Evolutionary conservation across 208 protist genomes (phyloP).

Genomic region (Leishmania aethiopica): DNA sequence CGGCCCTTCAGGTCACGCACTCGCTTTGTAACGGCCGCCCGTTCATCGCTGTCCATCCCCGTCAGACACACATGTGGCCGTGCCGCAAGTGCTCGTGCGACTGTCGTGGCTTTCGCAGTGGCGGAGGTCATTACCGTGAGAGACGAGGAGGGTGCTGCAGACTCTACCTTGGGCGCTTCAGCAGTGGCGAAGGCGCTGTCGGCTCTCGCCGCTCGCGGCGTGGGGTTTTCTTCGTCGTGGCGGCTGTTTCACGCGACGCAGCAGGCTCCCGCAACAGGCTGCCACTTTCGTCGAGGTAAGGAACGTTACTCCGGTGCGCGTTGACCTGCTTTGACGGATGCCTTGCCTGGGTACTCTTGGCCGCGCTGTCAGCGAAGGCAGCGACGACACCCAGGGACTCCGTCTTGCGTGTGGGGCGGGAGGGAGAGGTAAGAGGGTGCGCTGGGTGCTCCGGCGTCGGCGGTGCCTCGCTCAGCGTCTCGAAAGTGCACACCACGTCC

Average conservation of each 20-base stretch:
- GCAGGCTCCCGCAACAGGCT: neutral
- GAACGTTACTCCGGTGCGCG: constrained; percentile 12
- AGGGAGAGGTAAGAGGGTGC: neutral
- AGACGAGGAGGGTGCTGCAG: neutral
- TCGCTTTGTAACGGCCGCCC: constrained; percentile 35
- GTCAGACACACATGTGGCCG: constrained; percentile 61
- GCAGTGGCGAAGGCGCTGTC: neutral
- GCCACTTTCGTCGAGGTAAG: constrained; percentile 16
- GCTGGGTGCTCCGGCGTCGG: neutral
- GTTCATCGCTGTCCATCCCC: constrained; percentile 63
- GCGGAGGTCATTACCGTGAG: neutral
- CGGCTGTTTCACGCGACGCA: neutral
- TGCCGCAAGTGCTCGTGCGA: neutral
- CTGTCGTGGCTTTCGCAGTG: neutral
- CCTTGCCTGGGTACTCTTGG: neutral
- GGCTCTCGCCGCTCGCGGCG: neutral
- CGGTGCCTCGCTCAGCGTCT: constrained; percentile 5
- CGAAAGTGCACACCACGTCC: constrained; percentile 64
- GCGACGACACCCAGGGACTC: neutral
- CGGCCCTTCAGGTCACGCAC: constrained; percentile 42
- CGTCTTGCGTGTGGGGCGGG: constrained; percentile 16
- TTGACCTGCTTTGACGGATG: neutral
- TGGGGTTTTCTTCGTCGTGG: neutral
- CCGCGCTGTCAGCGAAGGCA: neutral
- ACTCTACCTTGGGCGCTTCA: constrained; percentile 16